phyloP scores from a whole-genome alignment of 441 rosid genomes.

The Breynia disticha region DNA sequence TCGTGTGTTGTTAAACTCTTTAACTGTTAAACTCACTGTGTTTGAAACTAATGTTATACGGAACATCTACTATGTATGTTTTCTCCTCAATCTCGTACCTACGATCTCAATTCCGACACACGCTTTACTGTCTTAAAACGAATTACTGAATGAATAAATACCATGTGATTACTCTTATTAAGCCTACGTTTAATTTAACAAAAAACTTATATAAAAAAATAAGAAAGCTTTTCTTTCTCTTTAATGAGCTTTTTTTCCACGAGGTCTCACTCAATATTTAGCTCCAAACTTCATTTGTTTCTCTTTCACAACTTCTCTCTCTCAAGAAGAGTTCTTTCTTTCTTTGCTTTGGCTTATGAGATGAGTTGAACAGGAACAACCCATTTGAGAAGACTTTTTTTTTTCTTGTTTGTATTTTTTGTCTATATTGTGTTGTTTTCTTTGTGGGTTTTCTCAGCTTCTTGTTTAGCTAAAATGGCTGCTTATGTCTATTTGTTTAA shows the following conservation, averaged over 20 bases:
- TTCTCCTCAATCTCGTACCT: too few relatives aligned
- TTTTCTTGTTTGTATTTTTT: background rate
- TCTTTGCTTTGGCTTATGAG: background rate
- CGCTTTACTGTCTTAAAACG: too few relatives aligned
- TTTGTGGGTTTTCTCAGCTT: slow-evolving; percentile 1
- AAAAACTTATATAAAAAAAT: background rate
- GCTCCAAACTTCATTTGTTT: background rate
- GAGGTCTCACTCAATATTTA: background rate
- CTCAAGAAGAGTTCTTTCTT: background rate
- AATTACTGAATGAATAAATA: too few relatives aligned
- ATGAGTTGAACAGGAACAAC: background rate
- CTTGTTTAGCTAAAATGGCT: slow-evolving; percentile 34
- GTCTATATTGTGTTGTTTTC: slow-evolving; percentile 4
- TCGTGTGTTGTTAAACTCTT: too few relatives aligned
- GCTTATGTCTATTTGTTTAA: slow-evolving; percentile 45
- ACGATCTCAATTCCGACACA: too few relatives aligned
- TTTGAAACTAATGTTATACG: too few relatives aligned
- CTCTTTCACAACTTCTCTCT: background rate
- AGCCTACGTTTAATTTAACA: too few relatives aligned
- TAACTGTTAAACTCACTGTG: too few relatives aligned
- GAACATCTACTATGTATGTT: too few relatives aligned
- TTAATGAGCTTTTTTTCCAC: slow-evolving; percentile 10
- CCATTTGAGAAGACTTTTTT: background rate
- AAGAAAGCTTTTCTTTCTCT: background rate
- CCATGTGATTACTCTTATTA: too few relatives aligned